Percentiles rank a stretch among this genome's conserved stretches.
Conservation (phyloP, 1,139 yeast genomes). For the Suhomyces chickasaworum region DNA sequence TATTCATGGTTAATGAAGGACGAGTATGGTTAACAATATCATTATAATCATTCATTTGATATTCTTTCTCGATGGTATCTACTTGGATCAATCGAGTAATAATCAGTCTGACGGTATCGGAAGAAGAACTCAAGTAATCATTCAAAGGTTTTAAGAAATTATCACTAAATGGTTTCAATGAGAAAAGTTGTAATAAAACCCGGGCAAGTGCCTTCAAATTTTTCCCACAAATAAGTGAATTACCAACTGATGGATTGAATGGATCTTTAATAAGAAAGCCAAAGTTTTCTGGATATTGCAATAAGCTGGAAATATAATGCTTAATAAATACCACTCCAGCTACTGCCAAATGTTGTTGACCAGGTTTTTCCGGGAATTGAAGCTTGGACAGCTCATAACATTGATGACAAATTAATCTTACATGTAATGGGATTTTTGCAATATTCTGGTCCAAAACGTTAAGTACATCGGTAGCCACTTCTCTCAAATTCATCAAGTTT, state of each 20-base stretch:
- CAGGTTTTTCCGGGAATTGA: slow-evolving; percentile 54
- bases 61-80: slow-evolving; percentile 59
- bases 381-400: slow-evolving; percentile 38
- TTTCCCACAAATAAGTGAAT: slow-evolving; percentile 30
- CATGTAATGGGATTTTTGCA: slow-evolving; percentile 59
- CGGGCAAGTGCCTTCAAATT: slow-evolving; percentile 63
- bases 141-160: slow-evolving; percentile 79
- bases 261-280: slow-evolving; percentile 43
- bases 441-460: slow-evolving; percentile 44
- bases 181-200: slow-evolving; percentile 64
- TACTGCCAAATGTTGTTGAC: slow-evolving; percentile 59
- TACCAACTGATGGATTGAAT: slow-evolving; percentile 31
- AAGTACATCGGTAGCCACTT: slow-evolving; percentile 59
- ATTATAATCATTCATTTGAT: slow-evolving; percentile 65
- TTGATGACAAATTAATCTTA: slow-evolving; percentile 45
- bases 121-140: slow-evolving; percentile 59
- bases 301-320: slow-evolving; percentile 65
- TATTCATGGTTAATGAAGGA: slow-evolving; percentile 63
- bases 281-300: slow-evolving; percentile 68
- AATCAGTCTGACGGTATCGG: slow-evolving; percentile 47
- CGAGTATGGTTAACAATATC: slow-evolving; percentile 69
- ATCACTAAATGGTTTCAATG: slow-evolving; percentile 69
- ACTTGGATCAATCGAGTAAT: slow-evolving; percentile 55
- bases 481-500: slow-evolving; percentile 77
- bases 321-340: slow-evolving; percentile 70